Evolutionary conservation across 352 stramenopile species (phyloP), one percentile per base, ranked within the genome.

Genomic region (Pythium brachiatum): DNA sequence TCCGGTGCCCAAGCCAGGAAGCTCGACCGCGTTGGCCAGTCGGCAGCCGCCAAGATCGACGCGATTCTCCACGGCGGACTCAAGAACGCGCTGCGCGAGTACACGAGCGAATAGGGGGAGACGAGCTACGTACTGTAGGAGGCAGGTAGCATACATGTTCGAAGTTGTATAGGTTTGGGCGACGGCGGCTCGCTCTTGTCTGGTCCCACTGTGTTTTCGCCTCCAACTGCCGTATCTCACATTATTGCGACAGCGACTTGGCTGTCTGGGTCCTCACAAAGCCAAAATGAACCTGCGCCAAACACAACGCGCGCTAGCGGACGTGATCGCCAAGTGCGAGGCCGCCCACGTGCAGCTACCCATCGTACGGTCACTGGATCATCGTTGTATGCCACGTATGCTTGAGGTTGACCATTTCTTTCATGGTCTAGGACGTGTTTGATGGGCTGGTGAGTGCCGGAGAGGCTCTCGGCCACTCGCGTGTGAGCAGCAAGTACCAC

Each of bases 271-370:
- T 34, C 29, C 29, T 34, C 9, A 9, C 6, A 53, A 23, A 20
- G 47, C 21, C 6, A 27, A 52, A 21, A 91, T 92, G 82, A 90
- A 85, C 62, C 72, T 79, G 20, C 77, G 79, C 2, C 80, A 90
- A 57, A 74, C 76, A n/a, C 83, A 87, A 39, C 80, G 75, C 34
- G 72, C 69, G 41, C 72, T 92, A 7, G 76, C 70, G 5, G 80
- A 89, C 7, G 62, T 92, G 20, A 74, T 90, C 21, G 27, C 62
- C 46, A 89, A 84, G 57, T 87, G 83, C 53, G 69, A 88, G n/a
- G 75, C 72, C 26, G 66, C 65, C 2, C 81, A 89, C 60, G 74
- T 92, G 1, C 64, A 82, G 27, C 71, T 92, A 0, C 79, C 83
- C 5, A 31, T 62, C 15, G 66, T 72, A 53, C 18, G 56, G 54